Base-by-base conservation (phyloP, 352 stramenopile species). In the Pythium aphanidermatum region DNA sequence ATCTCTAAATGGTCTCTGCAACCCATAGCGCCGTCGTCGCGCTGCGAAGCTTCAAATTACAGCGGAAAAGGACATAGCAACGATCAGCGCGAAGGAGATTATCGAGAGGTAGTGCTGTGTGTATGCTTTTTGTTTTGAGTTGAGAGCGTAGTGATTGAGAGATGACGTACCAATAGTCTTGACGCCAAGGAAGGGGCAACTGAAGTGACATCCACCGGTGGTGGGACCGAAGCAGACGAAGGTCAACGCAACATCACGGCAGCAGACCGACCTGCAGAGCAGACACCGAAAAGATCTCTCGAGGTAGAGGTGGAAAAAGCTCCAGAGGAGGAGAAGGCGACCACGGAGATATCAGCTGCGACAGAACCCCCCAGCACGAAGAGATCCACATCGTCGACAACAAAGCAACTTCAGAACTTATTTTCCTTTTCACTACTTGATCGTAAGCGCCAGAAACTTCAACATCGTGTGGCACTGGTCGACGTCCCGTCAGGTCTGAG, bases 1-100 rank as follows among this genome's bases (percentile, higher is more conserved):
- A 6, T 19, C 24, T 20, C 2, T 9, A 21, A 2, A 5, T 33
- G 6, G 10, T 23, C 3, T 31, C 17, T 48, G 28, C n/a, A n/a
- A n/a, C n/a, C n/a, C n/a, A n/a, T n/a, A n/a, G n/a, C 72, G 78
- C 65, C 72, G 68, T 17, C 77, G 74, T 17, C 70, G 72, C 14
- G 70, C 70, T 2, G 76, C 70, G 7, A 86, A 84, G 37, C 42
- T 86, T 23, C 68, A 80, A 45, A 48, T 58, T 36, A 53, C 43
- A 30, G 36, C 49, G 31, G 49, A 64, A 31, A 36, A 37, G 5
- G 45, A 59, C 25, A 45, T 64, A 10, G 49, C 44, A 17, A 59
- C 61, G 17, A 34, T 66, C 34, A 51, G 33, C 29, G 48, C 50
- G 14, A 20, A 36, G 2, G 55, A 59, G 27, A 59, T 64, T 16